These are phyloP conservation scores for Tolypocladium album DNA, from an alignment of 2,329 filamentous ascomycete genomes.

Conservation along the genomic window DNA sequence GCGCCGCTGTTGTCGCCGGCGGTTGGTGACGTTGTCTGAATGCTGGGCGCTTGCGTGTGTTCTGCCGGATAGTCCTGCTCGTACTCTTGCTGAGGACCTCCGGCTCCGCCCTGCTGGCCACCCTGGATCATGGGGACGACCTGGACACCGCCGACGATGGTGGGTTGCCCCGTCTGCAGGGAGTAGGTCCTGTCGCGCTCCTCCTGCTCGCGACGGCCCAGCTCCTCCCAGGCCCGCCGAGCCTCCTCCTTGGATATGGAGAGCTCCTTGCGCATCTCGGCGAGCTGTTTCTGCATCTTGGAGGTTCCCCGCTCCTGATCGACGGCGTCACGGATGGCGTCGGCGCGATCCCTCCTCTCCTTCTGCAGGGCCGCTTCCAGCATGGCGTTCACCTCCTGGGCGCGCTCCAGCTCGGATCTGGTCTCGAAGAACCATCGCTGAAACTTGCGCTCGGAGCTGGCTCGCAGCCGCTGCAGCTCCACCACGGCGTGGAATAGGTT, in stretches of 20 bases:
- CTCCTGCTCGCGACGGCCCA: conserved; percentile 85
- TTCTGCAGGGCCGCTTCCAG: conserved; percentile 65
- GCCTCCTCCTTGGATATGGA: conserved; percentile 95
- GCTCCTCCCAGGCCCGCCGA: conserved; percentile 90
- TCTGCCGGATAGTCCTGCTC: conserved; percentile 21
- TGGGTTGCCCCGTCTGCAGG: conserved; percentile 79
- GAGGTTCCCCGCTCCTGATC: conserved; percentile 61
- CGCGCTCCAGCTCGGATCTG: conserved; percentile 73
- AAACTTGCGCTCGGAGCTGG: conserved; percentile 94
- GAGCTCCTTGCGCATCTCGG: conserved; percentile 85
- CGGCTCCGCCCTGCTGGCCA: conserved; percentile 38
- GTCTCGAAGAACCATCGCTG: conserved; percentile 99
- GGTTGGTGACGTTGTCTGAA: conserved; percentile 22
- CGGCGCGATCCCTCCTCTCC: conserved; percentile 60
- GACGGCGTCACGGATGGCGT: conserved; percentile 55
- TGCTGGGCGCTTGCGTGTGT: conserved; percentile 29
- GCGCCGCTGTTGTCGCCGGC: conserved; percentile 12
- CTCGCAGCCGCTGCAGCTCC: conserved; percentile 83
- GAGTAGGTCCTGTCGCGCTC: conserved; percentile 79
- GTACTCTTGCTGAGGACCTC: conserved; percentile 18
- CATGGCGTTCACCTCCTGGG: conserved; percentile 71
- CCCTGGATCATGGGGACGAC: conserved; percentile 86
- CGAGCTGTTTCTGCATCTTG: conserved; percentile 67
- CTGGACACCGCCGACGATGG: conserved; percentile 83
- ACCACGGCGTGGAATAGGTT: conserved; percentile 98